Conservation (phyloP, 495 filamentous ascomycete genomes). For the Podospora pseudoanserina region DNA sequence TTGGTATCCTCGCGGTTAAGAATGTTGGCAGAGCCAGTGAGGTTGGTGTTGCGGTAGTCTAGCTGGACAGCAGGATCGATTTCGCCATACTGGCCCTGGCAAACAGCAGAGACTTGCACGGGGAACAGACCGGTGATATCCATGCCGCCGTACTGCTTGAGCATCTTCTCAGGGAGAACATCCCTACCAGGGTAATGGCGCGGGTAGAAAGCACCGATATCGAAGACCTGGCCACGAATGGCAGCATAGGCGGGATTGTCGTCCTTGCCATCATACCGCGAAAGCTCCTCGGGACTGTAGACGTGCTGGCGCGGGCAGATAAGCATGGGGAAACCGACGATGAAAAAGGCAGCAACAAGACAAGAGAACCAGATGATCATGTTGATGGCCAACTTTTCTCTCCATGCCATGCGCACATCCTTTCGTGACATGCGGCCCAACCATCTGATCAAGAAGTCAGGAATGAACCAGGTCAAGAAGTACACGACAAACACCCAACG, state of each 20-base stretch:
- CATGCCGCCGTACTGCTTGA: slow-evolving; percentile 76
- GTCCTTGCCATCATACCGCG: slow-evolving; percentile 67
- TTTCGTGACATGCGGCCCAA: slow-evolving; percentile 86
- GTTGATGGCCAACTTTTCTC: slow-evolving; percentile 98
- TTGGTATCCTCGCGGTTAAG: slow-evolving; percentile 69
- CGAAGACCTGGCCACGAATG: slow-evolving; percentile 86
- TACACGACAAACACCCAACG: slow-evolving; percentile 91
- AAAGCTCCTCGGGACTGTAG: slow-evolving; percentile 74
- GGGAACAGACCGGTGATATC: slow-evolving; percentile 90
- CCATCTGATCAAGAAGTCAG: slow-evolving; percentile 75
- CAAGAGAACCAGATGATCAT: slow-evolving; percentile 93
- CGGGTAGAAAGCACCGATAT: slow-evolving; percentile 69
- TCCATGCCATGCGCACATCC: slow-evolving; percentile 91
- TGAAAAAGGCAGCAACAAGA: slow-evolving; percentile 76
- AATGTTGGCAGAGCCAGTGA: slow-evolving; percentile 58
- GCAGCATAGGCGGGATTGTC: slow-evolving; percentile 62
- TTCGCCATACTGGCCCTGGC: slow-evolving; percentile 64
- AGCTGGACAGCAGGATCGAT: slow-evolving; percentile 68
- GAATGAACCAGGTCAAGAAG: slow-evolving; percentile 78
- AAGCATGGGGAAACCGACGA: slow-evolving; percentile 77
- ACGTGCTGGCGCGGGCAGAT: slow-evolving; percentile 92
- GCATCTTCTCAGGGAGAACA: slow-evolving; percentile 57
- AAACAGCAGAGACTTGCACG: slow-evolving; percentile 89
- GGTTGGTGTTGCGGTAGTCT: slow-evolving; percentile 75
- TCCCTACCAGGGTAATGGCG: slow-evolving; percentile 67